Evolutionary conservation across 2,329 filamentous ascomycete genomes (phyloP), one percentile per base, ranked within the genome.

Genomic region (Fusarium oligoseptatum): DNA sequence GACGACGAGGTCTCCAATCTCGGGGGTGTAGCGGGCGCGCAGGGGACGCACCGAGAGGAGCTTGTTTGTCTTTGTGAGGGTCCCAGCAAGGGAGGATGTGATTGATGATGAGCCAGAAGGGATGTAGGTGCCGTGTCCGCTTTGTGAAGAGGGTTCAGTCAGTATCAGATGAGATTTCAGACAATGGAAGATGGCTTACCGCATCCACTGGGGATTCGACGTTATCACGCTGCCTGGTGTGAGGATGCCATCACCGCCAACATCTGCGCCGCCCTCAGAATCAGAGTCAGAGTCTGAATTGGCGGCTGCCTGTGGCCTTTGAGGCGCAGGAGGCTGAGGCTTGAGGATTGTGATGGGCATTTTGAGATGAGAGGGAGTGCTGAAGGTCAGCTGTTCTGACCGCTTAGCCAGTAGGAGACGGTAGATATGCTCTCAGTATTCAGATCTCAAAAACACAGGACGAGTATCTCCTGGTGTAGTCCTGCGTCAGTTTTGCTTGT

Each of bases 151-250:
- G 32, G 29, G 29, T 32, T 10, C 10, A 11, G 24, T 78, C 29
- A 76, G 67, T 63, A 70, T 61, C n/a, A 67, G 24, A 34, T 48
- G 12, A 50, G 45, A 45, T 39, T 39, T 48, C 57, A 52, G 14
- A 14, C 22, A 12, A 12, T 70, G 48, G 56, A 45, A 39, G 32
- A 5, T 34, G 39, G 74, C 85, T 62, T 84, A 91, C 90, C 91
- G 91, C 96, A 98, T 98, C 95, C 95, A 98, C 87, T 98, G 95
- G n/a, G 95, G 89, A 83, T 98, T 95, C 74, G 92, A 90, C 12
- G 96, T 98, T 77, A 98, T 94, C 70, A 93, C 85, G 81, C 97
- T 94, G 79, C 96, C 97, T 1, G 96, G 96, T 1, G 95, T 98
- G 76, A 98, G 92, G 76, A 98, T 93, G 39, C 88, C 85, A 78